Base-by-base conservation (phyloP, 23 red algal genomes). In the Gracilariopsis chorda region DNA sequence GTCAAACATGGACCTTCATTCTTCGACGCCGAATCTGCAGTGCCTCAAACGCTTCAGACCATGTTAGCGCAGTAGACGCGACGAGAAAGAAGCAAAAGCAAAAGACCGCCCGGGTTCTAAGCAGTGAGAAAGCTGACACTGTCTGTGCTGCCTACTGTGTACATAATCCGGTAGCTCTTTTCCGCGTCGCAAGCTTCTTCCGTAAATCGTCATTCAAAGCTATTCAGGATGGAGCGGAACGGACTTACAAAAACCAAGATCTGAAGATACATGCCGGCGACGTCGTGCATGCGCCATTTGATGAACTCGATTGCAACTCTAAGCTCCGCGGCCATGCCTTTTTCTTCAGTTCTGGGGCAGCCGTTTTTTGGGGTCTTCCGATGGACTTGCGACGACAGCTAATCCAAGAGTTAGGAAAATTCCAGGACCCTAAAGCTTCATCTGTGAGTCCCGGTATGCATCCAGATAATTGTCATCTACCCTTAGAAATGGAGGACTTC, bases 351-450 rank as follows among this genome's bases (percentile, higher is more conserved):
- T 94, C 90, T 28, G 96, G 96, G 27, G 83, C 96, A n/a, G 51
- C 80, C 8, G 96, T 98, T 30, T 95, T 98, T 80, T 98, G 96
- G 96, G 92, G 84, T 39, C 82, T 95, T 25, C 92, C 92, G 29
- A 51, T 70, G 21, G 48, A 28, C 5, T 42, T 79, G 80, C 75
- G 90, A 57, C 73, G 47, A 32, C 51, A 93, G 80, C 79, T 97
- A 3, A 49, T 97, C 2, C 25, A 84, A 30, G 48, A 52, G 19
- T 40, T 81, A 4, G 75, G 37, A n/a, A 88, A 44, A 19, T 90
- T 72, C 44, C 78, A 82, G 40, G 69, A 77, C 19, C 48, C n/a
- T 20, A 33, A 25, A 11, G 28, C 30, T 64, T 3, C 36, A 3
- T 81, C 77, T 32, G 51, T 69, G 23, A 44, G 53, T 27, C 78